These are phyloP conservation scores for Platismatia glauca DNA, from an alignment of 495 filamentous ascomycete species.

Conservation along the genomic window DNA sequence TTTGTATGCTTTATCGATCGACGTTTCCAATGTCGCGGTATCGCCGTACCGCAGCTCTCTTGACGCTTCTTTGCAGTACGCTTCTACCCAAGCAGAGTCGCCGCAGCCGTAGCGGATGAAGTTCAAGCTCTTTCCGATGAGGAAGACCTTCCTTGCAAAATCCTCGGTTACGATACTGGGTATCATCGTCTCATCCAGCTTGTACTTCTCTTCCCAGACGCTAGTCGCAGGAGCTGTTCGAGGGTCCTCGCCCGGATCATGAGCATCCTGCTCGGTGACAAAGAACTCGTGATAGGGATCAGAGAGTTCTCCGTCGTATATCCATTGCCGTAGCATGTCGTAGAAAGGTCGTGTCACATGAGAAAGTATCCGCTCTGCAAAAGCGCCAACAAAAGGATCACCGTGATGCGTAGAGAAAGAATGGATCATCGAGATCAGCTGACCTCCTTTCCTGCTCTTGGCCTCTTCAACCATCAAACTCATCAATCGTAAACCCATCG, in stretches of 20 bases:
- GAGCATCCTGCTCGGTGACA: conserved; percentile 61
- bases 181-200: conserved; percentile 73
- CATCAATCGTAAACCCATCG: conserved; percentile 93
- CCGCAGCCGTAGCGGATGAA: conserved; percentile 94
- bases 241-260: conserved; percentile 36
- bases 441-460: conserved; percentile 78
- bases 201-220: conserved; percentile 98
- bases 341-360: conserved; percentile 96
- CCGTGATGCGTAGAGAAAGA: conserved; percentile 88
- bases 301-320: conserved; percentile 94
- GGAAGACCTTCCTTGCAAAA: conserved; percentile 89
- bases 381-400: conserved; percentile 86
- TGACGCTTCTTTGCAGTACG: conserved; percentile 87
- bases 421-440: conserved; percentile 90
- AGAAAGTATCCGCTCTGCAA: conserved; percentile 85
- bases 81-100: conserved; percentile 91
- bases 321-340: conserved; percentile 92
- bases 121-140: conserved; percentile 96
- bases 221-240: conserved; percentile 67
- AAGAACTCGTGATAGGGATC: conserved; percentile 97
- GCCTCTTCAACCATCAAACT: conserved; percentile 87
- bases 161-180: conserved; percentile 86
- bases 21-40: conserved; percentile 79
- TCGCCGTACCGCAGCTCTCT: conserved; percentile 92
- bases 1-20: conserved; percentile 95